These are phyloP conservation scores for Lactifluus hygrophoroides DNA, from an alignment of 768 basidiomycete species.

Conservation along the genomic window DNA sequence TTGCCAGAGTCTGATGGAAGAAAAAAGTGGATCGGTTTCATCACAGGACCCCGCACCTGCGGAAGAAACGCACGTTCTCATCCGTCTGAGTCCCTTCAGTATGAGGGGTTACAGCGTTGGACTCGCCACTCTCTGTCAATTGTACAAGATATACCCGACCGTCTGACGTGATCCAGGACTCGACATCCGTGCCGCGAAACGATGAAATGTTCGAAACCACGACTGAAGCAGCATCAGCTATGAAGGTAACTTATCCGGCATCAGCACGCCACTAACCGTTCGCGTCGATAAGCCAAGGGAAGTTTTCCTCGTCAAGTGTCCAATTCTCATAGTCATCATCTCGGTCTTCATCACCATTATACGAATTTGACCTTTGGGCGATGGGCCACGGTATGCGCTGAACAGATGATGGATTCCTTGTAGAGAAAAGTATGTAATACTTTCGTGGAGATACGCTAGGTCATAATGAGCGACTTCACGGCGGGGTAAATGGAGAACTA, in stretches of 20 bases:
- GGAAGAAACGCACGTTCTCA: conserved; percentile 7
- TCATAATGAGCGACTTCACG: conserved; percentile 1
- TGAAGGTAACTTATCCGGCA: background rate
- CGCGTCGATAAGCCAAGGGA: conserved; percentile 66
- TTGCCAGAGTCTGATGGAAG: background rate
- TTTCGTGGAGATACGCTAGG: conserved; percentile 67
- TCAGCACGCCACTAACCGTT: conserved; percentile 43
- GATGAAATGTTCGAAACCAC: conserved; percentile 55
- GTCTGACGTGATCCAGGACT: conserved; percentile 82
- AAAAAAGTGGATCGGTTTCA: background rate
- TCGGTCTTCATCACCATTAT: conserved; percentile 26
- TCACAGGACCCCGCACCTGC: background rate
- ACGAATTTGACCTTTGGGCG: conserved; percentile 35
- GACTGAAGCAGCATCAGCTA: conserved; percentile 34
- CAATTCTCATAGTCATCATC: conserved; percentile 55
- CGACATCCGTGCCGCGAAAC: conserved; percentile 50
- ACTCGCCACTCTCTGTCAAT: conserved; percentile 37
- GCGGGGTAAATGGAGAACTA: conserved; percentile 9
- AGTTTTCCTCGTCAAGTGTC: conserved; percentile 55
- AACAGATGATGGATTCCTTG: conserved; percentile 61
- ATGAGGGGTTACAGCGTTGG: conserved; percentile 17
- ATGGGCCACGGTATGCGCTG: conserved; percentile 83
- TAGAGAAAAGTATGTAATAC: conserved; percentile 64
- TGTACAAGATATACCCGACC: conserved; percentile 75
- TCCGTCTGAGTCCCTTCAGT: conserved; percentile 19